Evolutionary conservation across 202 grass and related monocot genomes (phyloP), one percentile per base, ranked within the genome.

Genomic region (Cymbopogon flexuosus): DNA sequence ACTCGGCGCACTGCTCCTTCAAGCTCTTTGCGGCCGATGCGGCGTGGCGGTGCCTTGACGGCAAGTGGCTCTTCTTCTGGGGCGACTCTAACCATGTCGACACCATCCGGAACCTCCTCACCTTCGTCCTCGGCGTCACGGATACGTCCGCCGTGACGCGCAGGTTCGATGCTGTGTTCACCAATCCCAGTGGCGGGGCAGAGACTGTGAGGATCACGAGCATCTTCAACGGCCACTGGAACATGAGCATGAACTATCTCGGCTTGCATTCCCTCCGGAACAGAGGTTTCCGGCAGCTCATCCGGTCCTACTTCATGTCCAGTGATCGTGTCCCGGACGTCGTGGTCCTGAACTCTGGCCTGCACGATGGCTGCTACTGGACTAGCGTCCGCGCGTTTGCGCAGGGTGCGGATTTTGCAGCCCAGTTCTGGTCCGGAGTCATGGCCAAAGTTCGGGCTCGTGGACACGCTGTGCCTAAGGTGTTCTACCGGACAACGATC

Each of bases 51-150:
- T 98, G 92, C 84, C 92, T 98, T 2, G 71, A 87, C 56, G 86
- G 86, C 69, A 95, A 90, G 77, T 98, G 96, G 96, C 79, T 98
- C 71, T 95, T 98, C 90, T 98, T 98, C 84, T 98, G 96, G 96
- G 96, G 96, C 31, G 96, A 98, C 49, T 98, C 96, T 68, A 98
- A 98, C 88, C 96, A 98, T 19, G 90, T 98, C 18, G 96, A 98
- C 82, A 98, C 96, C 56, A 91, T 98, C 66, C 82, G 92, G 3
- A 98, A 98, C 76, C 77, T 98, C 64, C 83, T 98, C 12, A 85
- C 82, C n/a, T 88, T 98, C 42, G 82, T 98, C 21, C 92, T 98
- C 45, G 90, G 92, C 12, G 64, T 90, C 19, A 12, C 69, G 0
- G 90, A 98, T 64, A 90, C 89, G 5, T 70, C 80, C 0, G 58